Percentiles rank a stretch among this genome's conserved stretches.
Conservation (phyloP, 169 alveolate genomes). For the Cryptosporidium viatorum region DNA sequence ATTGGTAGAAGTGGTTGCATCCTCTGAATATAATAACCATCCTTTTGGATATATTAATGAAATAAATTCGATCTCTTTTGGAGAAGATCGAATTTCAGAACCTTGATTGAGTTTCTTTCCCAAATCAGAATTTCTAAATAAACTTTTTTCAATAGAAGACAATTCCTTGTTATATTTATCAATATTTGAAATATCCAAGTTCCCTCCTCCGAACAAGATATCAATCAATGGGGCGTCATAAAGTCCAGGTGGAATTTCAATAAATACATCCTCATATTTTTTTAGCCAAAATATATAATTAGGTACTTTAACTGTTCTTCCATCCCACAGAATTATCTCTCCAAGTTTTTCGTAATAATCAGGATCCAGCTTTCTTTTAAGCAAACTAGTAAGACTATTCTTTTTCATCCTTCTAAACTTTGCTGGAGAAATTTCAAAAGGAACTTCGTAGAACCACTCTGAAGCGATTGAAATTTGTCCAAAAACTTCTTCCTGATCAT, state of each 20-base stretch:
- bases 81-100: background rate
- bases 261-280: conserved; percentile 32
- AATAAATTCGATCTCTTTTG: conserved; percentile 15
- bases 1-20: conserved; percentile 42
- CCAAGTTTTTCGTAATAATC: conserved; percentile 52
- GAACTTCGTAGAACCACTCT: conserved; percentile 39
- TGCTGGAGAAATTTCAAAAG: conserved; percentile 37
- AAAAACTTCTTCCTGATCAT: conserved; percentile 15
- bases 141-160: background rate
- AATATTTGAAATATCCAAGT: conserved; percentile 9
- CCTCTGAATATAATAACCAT: conserved; percentile 62
- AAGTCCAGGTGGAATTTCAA: conserved; percentile 48
- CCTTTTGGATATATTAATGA: conserved; percentile 25
- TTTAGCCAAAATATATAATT: conserved; percentile 61
- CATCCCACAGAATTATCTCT: conserved; percentile 58
- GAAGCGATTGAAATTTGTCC: conserved; percentile 7
- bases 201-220: conserved; percentile 14
- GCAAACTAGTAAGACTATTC: background rate
- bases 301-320: conserved; percentile 12
- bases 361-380: conserved; percentile 5
- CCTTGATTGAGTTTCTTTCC: background rate
- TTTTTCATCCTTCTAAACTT: conserved; percentile 8
- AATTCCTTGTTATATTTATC: background rate
- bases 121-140: background rate
- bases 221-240: conserved; percentile 43